These are phyloP conservation scores for Somion occarium DNA, from an alignment of 1,284 basidiomycete genomes.

Conservation along the genomic window DNA sequence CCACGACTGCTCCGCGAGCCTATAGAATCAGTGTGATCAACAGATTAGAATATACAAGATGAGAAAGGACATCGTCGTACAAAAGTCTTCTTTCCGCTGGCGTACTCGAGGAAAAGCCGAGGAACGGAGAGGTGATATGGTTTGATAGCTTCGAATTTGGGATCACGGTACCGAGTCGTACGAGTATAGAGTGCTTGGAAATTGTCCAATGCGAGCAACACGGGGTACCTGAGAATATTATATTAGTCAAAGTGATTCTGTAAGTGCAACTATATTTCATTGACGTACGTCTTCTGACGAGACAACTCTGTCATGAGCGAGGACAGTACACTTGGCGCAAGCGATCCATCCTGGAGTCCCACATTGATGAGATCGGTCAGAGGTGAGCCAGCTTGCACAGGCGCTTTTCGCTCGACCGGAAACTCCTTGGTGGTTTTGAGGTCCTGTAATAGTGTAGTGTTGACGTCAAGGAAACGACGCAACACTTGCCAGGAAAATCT, in stretches of 20 bases:
- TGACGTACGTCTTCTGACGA: constrained; percentile 58
- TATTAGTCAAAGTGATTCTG: constrained; percentile 1
- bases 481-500: constrained; percentile 56
- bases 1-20: constrained; percentile 62
- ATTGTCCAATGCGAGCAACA: constrained; percentile 85
- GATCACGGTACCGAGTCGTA: constrained; percentile 68
- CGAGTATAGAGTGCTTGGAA: constrained; percentile 78
- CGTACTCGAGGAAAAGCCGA: constrained; percentile 72
- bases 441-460: constrained; percentile 36
- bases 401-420: constrained; percentile 39
- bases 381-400: constrained; percentile 43
- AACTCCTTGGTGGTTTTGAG: constrained; percentile 37
- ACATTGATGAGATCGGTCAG: constrained; percentile 58
- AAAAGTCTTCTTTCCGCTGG: constrained; percentile 63
- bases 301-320: constrained; percentile 63
- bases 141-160: constrained; percentile 69
- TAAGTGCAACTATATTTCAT: neutral
- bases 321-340: constrained; percentile 65
- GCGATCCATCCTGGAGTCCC: constrained; percentile 48
- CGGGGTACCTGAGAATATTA: constrained; percentile 47
- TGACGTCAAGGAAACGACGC: constrained; percentile 53
- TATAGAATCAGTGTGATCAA: constrained; percentile 22
- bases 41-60: neutral
- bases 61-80: constrained; percentile 42
- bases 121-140: constrained; percentile 82